Percentiles rank a stretch among this genome's conserved stretches.
Evolutionary conservation across 257 asterid genomes (phyloP).

Genomic region (Thymus quinquecostatus): DNA sequence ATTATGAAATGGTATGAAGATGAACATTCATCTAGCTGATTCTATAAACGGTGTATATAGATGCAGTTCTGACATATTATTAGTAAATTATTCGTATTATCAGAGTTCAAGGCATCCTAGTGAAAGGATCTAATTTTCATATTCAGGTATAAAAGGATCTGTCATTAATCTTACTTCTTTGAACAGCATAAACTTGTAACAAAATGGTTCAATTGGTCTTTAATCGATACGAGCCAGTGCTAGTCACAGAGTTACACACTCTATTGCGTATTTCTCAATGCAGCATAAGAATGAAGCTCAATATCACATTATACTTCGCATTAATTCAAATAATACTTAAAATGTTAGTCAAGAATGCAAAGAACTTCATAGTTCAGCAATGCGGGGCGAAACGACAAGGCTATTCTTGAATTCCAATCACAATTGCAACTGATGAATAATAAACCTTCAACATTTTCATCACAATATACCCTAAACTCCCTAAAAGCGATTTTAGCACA

Average conservation of each 20-base stretch:
- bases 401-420: conserved; percentile 4
- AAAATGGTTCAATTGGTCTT: background rate
- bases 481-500: background rate
- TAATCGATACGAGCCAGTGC: background rate
- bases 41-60: background rate
- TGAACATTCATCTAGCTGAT: background rate
- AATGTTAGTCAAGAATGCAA: background rate
- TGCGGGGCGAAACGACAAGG: background rate
- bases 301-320: background rate
- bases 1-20: background rate
- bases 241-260: too few species aligned
- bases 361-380: too few species aligned
- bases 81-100: conserved; percentile 2
- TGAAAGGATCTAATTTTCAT: too few species aligned
- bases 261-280: too few species aligned
- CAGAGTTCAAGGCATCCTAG: background rate
- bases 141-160: too few species aligned
- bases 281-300: background rate
- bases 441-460: background rate
- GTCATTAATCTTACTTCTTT: background rate
- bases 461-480: conserved; percentile 3
- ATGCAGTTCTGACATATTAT: conserved; percentile 9
- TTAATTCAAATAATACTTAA: background rate
- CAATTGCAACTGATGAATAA: conserved; percentile 1
- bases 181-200: background rate